Base-by-base conservation (phyloP, 352 stramenopile species). In the Pythium myriotylum region DNA sequence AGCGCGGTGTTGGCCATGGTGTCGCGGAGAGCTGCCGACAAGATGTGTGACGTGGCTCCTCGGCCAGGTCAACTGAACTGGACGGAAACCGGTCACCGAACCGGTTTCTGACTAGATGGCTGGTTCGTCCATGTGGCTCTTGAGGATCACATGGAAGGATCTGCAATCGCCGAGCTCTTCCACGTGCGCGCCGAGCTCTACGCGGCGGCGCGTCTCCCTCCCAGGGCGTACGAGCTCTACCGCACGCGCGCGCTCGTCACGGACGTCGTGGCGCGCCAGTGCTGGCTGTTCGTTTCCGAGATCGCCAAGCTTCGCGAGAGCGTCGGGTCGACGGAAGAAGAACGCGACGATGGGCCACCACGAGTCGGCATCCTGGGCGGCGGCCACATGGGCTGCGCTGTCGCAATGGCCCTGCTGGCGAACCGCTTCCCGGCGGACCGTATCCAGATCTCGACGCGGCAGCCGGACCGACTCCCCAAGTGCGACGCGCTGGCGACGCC, bases 401-500 rank as follows among this genome's bases (percentile, higher is more conserved):
- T 89, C 14, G 58, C 72, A 16, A 74, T 88, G 70, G 67, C 75
- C 8, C 57, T 91, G 24, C 61, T 91, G 9, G 58, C 45, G 0
- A 65, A 79, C 39, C 56, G 59, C 35, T 91, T 81, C 56, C 70
- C 68, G 14, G 37, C 66, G 1, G 47, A 74, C 0, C 37, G 54
- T 0, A 64, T 91, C 24, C 62, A 65, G 20, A 60, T 91, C 17
- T 88, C 79, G 1, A 89, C 79, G 14, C 77, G 82, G 7, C 77
- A 89, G 59, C 78, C 82, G 3, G 74, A 91, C 20, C 65, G 76
- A 0, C 51, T 77, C 2, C 74, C 71, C 1, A 73, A 70, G 20
- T 84, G 73, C 29, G 68, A 80, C 22, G 72, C 54, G 5, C 48
- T 85, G 20, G 53, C 65, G 52, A 51, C 54, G 1, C 48, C 63